Evolutionary conservation across 179 eudicot genomes (phyloP).

Genomic region (Silene coronaria): DNA sequence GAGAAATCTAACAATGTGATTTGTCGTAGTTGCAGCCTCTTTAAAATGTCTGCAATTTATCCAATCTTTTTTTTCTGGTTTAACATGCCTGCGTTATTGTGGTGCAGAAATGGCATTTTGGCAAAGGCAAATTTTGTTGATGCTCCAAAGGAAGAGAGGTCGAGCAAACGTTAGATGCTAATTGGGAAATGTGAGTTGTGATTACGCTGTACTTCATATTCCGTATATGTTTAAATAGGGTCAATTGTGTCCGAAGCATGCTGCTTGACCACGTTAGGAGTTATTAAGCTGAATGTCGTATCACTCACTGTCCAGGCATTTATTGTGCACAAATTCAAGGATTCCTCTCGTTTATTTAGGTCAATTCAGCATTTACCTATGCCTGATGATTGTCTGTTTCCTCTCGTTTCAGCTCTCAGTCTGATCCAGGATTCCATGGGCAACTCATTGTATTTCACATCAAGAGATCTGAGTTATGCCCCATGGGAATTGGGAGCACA

Average conservation of each 20-base stretch:
- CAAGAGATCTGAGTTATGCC: constrained; percentile 11
- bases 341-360: constrained; percentile 3
- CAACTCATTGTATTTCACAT: constrained; percentile 1
- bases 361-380: neutral
- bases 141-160: constrained; percentile 17
- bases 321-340: neutral
- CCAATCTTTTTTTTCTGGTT: neutral
- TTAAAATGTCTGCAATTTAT: neutral
- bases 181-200: constrained; percentile 3
- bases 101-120: constrained; percentile 13
- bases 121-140: constrained; percentile 1
- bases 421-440: neutral
- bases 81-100: constrained; percentile 1
- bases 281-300: neutral
- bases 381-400: neutral
- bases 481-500: neutral
- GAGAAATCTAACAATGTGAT: neutral
- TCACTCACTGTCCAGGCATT: neutral
- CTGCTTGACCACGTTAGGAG: neutral
- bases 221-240: neutral
- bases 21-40: neutral
- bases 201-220: constrained; percentile 12
- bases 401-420: constrained; percentile 14
- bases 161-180: constrained; percentile 7
- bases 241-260: neutral